Conservation (phyloP, 164 flowering plant genomes). For the Stephania japonica region DNA sequence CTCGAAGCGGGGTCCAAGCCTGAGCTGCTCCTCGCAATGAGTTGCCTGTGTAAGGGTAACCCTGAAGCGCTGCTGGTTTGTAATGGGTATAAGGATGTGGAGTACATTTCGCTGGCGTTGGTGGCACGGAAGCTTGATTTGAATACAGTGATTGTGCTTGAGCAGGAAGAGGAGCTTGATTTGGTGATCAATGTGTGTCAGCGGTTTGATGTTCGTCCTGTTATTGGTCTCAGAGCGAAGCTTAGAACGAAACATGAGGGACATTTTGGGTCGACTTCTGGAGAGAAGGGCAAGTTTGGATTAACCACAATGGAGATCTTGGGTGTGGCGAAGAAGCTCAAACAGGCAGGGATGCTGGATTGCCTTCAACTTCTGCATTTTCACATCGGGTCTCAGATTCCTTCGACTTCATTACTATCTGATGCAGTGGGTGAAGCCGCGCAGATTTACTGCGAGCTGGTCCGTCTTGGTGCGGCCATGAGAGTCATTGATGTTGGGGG, state of each 20-base stretch:
- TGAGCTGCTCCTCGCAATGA: slow-evolving; percentile 93
- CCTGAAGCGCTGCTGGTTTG: slow-evolving; percentile 75
- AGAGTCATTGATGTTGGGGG: slow-evolving; percentile 85
- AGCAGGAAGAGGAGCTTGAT: slow-evolving; percentile 94
- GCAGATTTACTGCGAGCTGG: slow-evolving; percentile 84
- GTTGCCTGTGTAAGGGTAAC: slow-evolving; percentile 75
- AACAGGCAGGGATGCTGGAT: slow-evolving; percentile 64
- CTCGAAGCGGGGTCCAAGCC: slow-evolving; percentile 98
- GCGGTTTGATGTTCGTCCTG: slow-evolving; percentile 54
- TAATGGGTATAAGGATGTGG: slow-evolving; percentile 90
- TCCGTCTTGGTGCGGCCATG: slow-evolving; percentile 90
- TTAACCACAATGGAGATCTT: slow-evolving; percentile 70
- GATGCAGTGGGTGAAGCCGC: slow-evolving; percentile 90
- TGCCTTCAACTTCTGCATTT: slow-evolving; percentile 87
- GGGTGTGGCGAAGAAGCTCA: slow-evolving; percentile 63
- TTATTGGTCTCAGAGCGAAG: slow-evolving; percentile 83
- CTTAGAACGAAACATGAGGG: slow-evolving; percentile 90
- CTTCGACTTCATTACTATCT: slow-evolving; percentile 57
- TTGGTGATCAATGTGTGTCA: slow-evolving; percentile 62
- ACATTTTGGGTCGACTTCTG: slow-evolving; percentile 97
- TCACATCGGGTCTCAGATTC: slow-evolving; percentile 97
- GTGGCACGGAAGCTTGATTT: slow-evolving; percentile 58
- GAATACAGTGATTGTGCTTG: slow-evolving; percentile 84
- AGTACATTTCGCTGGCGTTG: slow-evolving; percentile 81
- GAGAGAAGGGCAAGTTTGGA: slow-evolving; percentile 97